Conservation (phyloP, 495 filamentous ascomycete species). For the Poronia punctata region DNA sequence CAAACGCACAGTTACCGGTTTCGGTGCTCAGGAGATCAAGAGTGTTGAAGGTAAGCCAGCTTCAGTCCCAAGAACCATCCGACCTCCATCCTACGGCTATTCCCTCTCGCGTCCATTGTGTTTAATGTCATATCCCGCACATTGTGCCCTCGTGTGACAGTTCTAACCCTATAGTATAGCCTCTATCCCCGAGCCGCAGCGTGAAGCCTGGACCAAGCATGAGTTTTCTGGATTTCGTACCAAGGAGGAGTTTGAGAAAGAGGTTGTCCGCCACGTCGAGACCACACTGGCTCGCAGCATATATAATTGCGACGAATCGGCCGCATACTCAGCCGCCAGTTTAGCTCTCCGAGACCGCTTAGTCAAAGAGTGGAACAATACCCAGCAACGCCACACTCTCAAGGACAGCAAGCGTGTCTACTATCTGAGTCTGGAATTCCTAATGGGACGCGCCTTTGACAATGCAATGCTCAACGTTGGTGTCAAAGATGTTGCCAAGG, state of each 20-base stretch:
- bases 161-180: conserved; percentile 27
- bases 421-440: conserved; percentile 91
- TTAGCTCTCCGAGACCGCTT: conserved; percentile 89
- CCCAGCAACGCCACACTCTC: conserved; percentile 91
- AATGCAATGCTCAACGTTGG: conserved; percentile 98
- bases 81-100: no score
- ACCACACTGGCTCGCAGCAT: conserved; percentile 92
- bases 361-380: conserved; percentile 94
- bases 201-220: conserved; percentile 82
- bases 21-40: conserved; percentile 87
- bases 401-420: conserved; percentile 88
- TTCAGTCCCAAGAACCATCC: background rate
- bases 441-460: conserved; percentile 93
- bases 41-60: conserved; percentile 62
- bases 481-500: conserved; percentile 74
- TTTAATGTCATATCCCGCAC: no score
- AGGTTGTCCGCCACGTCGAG: conserved; percentile 89
- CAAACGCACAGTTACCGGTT: conserved; percentile 87
- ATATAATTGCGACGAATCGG: conserved; percentile 96
- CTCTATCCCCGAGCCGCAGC: conserved; percentile 78
- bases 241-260: conserved; percentile 62
- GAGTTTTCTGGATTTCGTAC: conserved; percentile 62
- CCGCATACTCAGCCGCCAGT: conserved; percentile 83
- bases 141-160: conserved; percentile 8
- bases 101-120: no score